A percentile compares a stretch with the other conserved stretches of the same genome.
phyloP scores from a whole-genome alignment of 768 basidiomycete genomes.

The Russula dissimulans region DNA sequence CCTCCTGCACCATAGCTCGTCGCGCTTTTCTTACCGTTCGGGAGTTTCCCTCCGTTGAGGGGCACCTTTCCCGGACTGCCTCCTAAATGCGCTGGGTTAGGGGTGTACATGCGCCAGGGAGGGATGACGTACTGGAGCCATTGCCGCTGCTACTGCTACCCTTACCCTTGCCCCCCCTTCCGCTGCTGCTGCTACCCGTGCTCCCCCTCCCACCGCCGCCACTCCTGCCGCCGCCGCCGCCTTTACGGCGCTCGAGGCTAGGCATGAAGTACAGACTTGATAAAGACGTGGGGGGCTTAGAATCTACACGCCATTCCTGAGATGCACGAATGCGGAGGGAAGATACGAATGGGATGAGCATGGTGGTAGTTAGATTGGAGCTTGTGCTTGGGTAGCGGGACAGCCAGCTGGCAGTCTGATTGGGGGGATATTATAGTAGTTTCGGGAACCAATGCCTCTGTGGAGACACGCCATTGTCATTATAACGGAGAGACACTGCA shows the following conservation, averaged over 20 bases:
- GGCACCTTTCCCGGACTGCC: neutral
- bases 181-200: too few species aligned
- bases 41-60: neutral
- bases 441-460: too few species aligned
- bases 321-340: neutral
- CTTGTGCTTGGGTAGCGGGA: too few species aligned
- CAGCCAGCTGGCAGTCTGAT: too few species aligned
- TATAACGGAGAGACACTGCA: too few species aligned
- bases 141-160: too few species aligned
- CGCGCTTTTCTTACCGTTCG: constrained; percentile 14
- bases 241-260: constrained; percentile 5
- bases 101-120: neutral
- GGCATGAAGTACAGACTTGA: neutral
- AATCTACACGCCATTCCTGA: neutral
- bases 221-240: constrained; percentile 15
- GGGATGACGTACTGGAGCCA: neutral
- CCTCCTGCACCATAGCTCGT: constrained; percentile 22
- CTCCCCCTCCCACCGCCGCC: constrained; percentile 10
- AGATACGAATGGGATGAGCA: neutral
- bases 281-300: neutral
- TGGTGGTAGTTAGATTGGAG: neutral
- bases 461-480: too few species aligned
- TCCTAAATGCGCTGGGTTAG: neutral
- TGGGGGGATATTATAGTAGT: too few species aligned
- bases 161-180: neutral